Percentiles rank a stretch among this genome's conserved stretches.
phyloP scores from a whole-genome alignment of 192 early-diverging fungal genomes.

The Chytriomyces hyalinus region DNA sequence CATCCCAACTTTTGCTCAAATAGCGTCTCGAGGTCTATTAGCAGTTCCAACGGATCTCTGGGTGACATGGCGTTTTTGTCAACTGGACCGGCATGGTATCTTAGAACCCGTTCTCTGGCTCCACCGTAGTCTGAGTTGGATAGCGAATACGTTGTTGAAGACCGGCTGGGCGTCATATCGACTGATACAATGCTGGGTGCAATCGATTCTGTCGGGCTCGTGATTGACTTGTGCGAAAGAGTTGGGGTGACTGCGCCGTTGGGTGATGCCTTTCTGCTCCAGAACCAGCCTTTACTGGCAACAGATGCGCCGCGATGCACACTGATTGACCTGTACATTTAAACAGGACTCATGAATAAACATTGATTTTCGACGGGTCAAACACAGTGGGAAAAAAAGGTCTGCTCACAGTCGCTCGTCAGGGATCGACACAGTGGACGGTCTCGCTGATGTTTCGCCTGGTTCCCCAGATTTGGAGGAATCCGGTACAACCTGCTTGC shows the following conservation, averaged over 20 bases:
- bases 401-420: neutral
- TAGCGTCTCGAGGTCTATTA: slow-evolving; percentile 17
- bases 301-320: neutral
- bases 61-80: slow-evolving; percentile 30
- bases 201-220: neutral
- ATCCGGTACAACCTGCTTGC: neutral
- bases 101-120: slow-evolving; percentile 5
- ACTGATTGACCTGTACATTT: neutral
- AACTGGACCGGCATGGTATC: slow-evolving; percentile 28
- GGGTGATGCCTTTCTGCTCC: neutral
- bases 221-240: neutral
- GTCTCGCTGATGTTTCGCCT: neutral
- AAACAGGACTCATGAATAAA: neutral
- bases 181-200: neutral
- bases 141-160: slow-evolving; percentile 15
- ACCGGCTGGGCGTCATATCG: neutral
- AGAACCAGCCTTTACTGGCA: slow-evolving; percentile 4
- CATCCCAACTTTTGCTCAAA: slow-evolving; percentile 29
- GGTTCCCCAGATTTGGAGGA: neutral
- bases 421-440: neutral
- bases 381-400: neutral
- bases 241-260: neutral
- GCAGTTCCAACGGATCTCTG: slow-evolving; percentile 26
- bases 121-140: slow-evolving; percentile 23
- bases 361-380: neutral